Evolutionary conservation across 352 stramenopile genomes (phyloP).

Genomic region (Blastocystis sp.): DNA sequence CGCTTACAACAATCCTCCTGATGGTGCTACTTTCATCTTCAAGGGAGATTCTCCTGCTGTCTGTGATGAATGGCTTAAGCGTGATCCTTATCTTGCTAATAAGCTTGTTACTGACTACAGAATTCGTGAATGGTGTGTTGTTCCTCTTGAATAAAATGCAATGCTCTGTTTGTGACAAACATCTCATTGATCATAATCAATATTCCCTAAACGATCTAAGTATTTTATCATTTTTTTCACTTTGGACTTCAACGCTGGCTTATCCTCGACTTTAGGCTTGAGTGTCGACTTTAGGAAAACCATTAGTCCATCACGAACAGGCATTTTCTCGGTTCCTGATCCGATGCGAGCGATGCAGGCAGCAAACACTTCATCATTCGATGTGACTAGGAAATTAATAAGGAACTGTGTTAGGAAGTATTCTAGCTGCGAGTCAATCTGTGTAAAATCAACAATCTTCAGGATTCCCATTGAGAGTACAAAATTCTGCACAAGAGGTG

Average conservation of each 20-base stretch:
- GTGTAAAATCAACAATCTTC: conserved; percentile 11
- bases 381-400: not conserved
- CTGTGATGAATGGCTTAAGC: conserved; percentile 57
- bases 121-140: conserved; percentile 63
- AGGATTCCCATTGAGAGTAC: conserved; percentile 26
- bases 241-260: not conserved
- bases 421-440: not conserved
- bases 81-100: conserved; percentile 58
- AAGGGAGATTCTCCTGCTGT: conserved; percentile 60
- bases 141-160: conserved; percentile 62
- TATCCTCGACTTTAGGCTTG: conserved; percentile 20
- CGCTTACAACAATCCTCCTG: conserved; percentile 57
- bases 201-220: conserved; percentile 52
- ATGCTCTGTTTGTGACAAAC: conserved; percentile 13
- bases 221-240: conserved; percentile 51
- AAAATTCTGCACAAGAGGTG: conserved; percentile 29
- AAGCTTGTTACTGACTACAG: conserved; percentile 60
- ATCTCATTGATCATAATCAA: not conserved
- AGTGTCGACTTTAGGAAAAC: conserved; percentile 25
- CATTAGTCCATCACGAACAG: conserved; percentile 9
- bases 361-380: not conserved
- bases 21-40: conserved; percentile 61
- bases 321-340: not conserved
- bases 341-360: conserved; percentile 13
- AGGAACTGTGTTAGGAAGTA: conserved; percentile 26